A percentile compares a stretch with the other conserved stretches of the same genome.
These are phyloP conservation scores for Boletellus sp. DNA, from an alignment of 768 basidiomycete species.

Conservation along the genomic window DNA sequence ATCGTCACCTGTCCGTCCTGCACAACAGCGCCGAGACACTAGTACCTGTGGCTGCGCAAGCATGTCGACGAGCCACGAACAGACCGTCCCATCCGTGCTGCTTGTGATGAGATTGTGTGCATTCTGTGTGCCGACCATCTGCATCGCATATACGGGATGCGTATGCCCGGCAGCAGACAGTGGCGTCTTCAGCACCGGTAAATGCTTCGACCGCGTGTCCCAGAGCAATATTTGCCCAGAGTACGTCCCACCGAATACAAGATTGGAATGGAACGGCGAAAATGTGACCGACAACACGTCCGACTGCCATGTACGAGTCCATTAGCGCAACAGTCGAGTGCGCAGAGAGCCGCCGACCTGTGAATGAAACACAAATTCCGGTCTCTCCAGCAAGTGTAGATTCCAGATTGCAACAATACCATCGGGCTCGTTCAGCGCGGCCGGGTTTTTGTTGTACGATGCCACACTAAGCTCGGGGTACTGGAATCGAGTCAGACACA, in stretches of 20 bases:
- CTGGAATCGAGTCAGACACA: conserved; percentile 38
- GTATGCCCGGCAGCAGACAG: conserved; percentile 95
- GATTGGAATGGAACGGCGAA: conserved; percentile 96
- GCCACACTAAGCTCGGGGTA: conserved; percentile 95
- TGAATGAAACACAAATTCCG: conserved; percentile 97
- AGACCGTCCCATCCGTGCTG: conserved; percentile 95
- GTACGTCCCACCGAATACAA: conserved; percentile 98
- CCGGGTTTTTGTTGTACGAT: conserved; percentile 96
- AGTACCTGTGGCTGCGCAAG: conserved; percentile 92
- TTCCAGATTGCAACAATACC: conserved; percentile 99
- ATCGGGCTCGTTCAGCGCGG: conserved; percentile 91
- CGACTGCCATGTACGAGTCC: conserved; percentile 53
- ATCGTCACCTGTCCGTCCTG: not conserved
- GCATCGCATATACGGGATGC: conserved; percentile 97
- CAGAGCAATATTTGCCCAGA: conserved; percentile 97
- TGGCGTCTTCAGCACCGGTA: conserved; percentile 95
- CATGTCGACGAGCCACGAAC: conserved; percentile 99
- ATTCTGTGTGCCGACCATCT: conserved; percentile 98
- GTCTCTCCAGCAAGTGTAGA: conserved; percentile 87
- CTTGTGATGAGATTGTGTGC: conserved; percentile 96
- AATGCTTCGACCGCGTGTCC: conserved; percentile 96
- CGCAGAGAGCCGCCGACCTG: conserved; percentile 56
- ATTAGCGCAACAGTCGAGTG: conserved; percentile 1
- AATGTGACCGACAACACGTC: conserved; percentile 96
- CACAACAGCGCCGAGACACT: not conserved